Evolutionary conservation across 2,329 filamentous ascomycete genomes (phyloP).

Genomic region (Venturia pyrina): DNA sequence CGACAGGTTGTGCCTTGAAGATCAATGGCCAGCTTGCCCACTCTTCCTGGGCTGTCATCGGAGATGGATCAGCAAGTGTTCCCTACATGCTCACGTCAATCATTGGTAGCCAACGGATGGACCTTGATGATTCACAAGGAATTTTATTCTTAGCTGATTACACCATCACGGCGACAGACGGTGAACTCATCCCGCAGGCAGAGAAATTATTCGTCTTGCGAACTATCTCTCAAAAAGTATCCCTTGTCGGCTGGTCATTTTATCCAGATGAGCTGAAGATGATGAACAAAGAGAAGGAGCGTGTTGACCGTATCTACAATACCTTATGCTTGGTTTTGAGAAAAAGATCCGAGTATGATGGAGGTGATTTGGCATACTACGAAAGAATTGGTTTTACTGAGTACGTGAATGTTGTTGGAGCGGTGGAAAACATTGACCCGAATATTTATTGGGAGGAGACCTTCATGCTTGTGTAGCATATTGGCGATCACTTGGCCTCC

Average conservation of each 20-base stretch:
- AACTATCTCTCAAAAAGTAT: not conserved
- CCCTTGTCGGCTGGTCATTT: not conserved
- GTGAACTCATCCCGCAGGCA: not conserved
- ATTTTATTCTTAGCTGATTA: not conserved
- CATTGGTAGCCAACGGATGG: not conserved
- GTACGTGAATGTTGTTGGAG: not conserved
- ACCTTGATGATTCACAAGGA: not conserved
- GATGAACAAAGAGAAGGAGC: conserved; percentile 1
- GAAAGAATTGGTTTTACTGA: not conserved
- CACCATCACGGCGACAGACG: not conserved
- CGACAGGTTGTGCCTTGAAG: not conserved
- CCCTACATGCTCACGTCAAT: not conserved
- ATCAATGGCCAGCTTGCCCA: not conserved
- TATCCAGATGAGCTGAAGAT: not conserved
- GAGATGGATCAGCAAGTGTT: not conserved
- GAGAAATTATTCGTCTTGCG: not conserved
- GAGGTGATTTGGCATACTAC: not conserved
- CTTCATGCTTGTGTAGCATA: not conserved
- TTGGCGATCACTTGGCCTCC: too few species aligned
- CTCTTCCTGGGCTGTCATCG: not conserved
- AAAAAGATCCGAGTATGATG: not conserved
- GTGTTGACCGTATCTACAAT: not conserved
- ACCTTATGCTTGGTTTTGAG: not conserved
- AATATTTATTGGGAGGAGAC: not conserved
- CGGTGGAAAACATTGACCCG: not conserved